phyloP scores from a whole-genome alignment of 1,284 basidiomycete species.

The Cryptococcus sp. region DNA sequence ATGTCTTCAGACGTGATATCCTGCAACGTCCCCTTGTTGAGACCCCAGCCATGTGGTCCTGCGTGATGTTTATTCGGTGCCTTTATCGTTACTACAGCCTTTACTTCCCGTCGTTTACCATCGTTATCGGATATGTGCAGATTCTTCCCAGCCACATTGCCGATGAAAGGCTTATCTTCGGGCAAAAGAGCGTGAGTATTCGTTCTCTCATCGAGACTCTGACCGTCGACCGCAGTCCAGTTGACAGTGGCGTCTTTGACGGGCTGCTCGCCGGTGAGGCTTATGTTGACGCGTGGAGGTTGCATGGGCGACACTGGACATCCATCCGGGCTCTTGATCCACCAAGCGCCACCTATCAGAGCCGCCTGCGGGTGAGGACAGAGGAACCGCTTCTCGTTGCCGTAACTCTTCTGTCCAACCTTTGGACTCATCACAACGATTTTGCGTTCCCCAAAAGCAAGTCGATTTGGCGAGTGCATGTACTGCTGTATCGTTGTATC shows the following conservation, averaged over 20 bases:
- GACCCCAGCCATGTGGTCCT: constrained; percentile 35
- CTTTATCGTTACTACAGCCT: constrained; percentile 84
- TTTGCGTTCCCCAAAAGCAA: constrained; percentile 88
- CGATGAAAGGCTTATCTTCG: constrained; percentile 45
- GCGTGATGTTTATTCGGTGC: constrained; percentile 63
- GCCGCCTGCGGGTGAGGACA: constrained; percentile 94
- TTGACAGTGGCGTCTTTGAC: constrained; percentile 59
- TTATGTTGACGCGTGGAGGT: constrained; percentile 81
- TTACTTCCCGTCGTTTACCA: constrained; percentile 69
- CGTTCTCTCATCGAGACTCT: constrained; percentile 43
- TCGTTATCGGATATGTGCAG: constrained; percentile 50
- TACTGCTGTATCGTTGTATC: constrained; percentile 56
- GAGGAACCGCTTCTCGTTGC: constrained; percentile 92
- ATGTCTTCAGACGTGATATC: constrained; percentile 69
- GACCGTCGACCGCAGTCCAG: constrained; percentile 47
- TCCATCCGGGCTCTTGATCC: constrained; percentile 56
- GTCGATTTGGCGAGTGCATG: constrained; percentile 76
- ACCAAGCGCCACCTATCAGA: constrained; percentile 94
- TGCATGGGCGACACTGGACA: constrained; percentile 49
- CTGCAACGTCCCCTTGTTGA: constrained; percentile 54
- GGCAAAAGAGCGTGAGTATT: constrained; percentile 33
- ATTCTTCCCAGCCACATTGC: constrained; percentile 48
- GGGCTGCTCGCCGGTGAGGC: constrained; percentile 84
- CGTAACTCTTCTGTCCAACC: constrained; percentile 96
- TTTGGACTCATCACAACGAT: constrained; percentile 95